Evolutionary conservation across 2,329 filamentous ascomycete genomes (phyloP).

Genomic region (Bimuria novae-zelandiae): DNA sequence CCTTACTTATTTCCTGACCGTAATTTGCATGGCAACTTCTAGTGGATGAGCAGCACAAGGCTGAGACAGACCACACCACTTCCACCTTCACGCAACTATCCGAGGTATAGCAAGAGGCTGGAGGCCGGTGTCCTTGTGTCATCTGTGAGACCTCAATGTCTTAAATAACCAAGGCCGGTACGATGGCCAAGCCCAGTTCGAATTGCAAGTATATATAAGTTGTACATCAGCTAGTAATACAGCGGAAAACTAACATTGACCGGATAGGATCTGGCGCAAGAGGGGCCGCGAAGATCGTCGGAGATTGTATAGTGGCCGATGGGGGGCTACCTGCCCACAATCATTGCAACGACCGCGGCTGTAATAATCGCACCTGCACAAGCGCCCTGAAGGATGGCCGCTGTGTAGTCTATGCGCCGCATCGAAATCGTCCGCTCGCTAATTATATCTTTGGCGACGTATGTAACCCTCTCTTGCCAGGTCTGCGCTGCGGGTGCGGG

Average conservation of each 20-base stretch:
- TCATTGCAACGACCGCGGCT: slow-evolving; percentile 31
- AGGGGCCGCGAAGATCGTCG: not conserved
- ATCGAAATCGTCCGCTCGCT: slow-evolving; percentile 52
- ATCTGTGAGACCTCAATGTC: no score
- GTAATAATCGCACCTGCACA: slow-evolving; percentile 48
- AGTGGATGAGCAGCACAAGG: no score
- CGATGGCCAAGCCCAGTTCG: no score
- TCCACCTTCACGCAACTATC: no score
- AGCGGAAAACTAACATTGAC: not conserved
- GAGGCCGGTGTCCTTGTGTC: no score
- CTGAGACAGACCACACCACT: no score
- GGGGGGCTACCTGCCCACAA: slow-evolving; percentile 14
- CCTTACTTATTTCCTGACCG: no score
- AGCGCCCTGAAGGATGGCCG: slow-evolving; percentile 51
- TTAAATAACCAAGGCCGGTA: no score
- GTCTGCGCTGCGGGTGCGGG: slow-evolving; percentile 14
- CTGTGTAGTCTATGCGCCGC: slow-evolving; percentile 52
- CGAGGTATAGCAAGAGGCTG: no score
- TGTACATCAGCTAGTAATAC: slow-evolving; percentile 1
- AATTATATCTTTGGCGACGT: slow-evolving; percentile 43
- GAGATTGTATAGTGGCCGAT: not conserved
- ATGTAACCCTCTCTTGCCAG: slow-evolving; percentile 29
- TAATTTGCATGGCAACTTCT: no score
- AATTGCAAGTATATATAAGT: not conserved
- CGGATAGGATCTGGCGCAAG: not conserved